A percentile compares a stretch with the other conserved stretches of the same genome.
phyloP scores from a whole-genome alignment of 2,329 filamentous ascomycete genomes.

The Gaeumannomyces sp. region DNA sequence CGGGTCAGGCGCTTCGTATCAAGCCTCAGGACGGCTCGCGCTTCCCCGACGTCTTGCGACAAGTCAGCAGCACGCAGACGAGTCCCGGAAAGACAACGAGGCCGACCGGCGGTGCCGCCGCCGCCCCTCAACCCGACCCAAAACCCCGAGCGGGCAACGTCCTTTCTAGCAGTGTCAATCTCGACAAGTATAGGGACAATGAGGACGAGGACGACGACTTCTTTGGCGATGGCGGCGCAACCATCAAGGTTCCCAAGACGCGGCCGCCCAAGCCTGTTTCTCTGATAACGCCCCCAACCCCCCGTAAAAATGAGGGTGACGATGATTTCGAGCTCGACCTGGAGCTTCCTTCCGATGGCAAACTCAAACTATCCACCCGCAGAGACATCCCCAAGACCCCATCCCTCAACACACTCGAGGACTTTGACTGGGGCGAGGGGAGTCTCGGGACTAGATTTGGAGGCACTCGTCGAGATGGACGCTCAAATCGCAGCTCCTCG shows the following conservation, averaged over 20 bases:
- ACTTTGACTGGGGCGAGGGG: conserved; percentile 91
- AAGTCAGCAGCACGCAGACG: conserved; percentile 51
- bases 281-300: conserved; percentile 50
- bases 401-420: conserved; percentile 54
- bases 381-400: conserved; percentile 59
- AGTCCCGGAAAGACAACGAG: conserved; percentile 43
- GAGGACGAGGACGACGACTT: conserved; percentile 53
- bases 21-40: conserved; percentile 54
- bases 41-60: conserved; percentile 63
- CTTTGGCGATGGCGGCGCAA: conserved; percentile 57
- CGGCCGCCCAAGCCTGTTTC: conserved; percentile 47
- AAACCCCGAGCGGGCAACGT: conserved; percentile 27
- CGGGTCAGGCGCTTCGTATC: conserved; percentile 55
- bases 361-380: conserved; percentile 57
- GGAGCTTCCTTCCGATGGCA: conserved; percentile 61
- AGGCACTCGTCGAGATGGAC: conserved; percentile 74
- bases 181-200: conserved; percentile 59
- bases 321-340: conserved; percentile 70
- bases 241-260: conserved; percentile 61
- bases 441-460: conserved; percentile 87
- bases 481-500: conserved; percentile 77
- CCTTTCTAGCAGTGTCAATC: conserved; percentile 39
- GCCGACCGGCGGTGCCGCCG: conserved; percentile 17
- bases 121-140: conserved; percentile 20
- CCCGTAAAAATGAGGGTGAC: conserved; percentile 41